Base-by-base conservation (phyloP, 163 green algal species). In the Chloromonas sp. region DNA sequence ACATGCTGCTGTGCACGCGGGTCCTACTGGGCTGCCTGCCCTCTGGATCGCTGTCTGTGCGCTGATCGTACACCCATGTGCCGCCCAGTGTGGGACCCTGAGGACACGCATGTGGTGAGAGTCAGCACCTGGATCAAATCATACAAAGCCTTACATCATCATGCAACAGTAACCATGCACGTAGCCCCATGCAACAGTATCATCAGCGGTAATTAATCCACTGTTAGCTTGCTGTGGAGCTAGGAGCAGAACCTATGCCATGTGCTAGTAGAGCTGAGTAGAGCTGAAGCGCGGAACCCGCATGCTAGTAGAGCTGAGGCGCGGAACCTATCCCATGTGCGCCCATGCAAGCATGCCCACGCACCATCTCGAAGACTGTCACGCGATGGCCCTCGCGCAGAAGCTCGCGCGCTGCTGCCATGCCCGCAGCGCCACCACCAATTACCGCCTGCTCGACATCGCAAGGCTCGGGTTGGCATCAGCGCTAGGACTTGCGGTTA, bases 351-450 rank as follows among this genome's bases (percentile, higher is more conserved):
- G 71, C 71, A 79, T 15, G 71, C 71, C 66, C 66, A n/a, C 66
- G 8, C 5, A 79, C 80, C 79, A 90, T 82, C 86, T 95, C 92
- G 78, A 91, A 94, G 1, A 94, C 87, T 0, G 61, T 84, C 0
- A 90, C 84, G 0, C 58, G 0, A 83, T 94, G 92, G 0, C 92
- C 92, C 36, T 92, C 91, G 0, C 76, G n/a, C 13, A 78, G 61
- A 13, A 95, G 86, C 86, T 95, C 92, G 2, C 87, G 84, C 0
- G 86, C 88, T 14, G 92, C 82, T 0, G 89, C 88, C 77, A 96
- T 81, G 0, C 93, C 93, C 14, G 88, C 93, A 14, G 91, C 91
- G 0, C 93, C 93, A 5, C 81, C 91, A 60, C 93, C 93, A 66
- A 96, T 89, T 0, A 96, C 88, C 1, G 91, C 93, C 90, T 94